These are phyloP conservation scores for Dryas integrifolia DNA, from an alignment of 331 rosid genomes.

Conservation along the genomic window DNA sequence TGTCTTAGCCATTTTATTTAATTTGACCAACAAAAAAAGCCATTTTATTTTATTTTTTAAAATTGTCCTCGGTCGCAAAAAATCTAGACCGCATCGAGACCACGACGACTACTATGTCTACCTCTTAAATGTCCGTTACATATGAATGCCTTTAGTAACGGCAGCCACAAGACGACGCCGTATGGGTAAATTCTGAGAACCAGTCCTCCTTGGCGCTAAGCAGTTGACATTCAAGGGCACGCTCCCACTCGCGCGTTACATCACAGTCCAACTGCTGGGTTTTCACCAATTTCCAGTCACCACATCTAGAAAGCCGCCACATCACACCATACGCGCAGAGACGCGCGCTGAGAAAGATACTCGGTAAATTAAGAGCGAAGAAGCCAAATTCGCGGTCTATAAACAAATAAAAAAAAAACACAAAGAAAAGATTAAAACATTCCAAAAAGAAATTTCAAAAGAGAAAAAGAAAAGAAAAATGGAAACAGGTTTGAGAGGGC, in stretches of 20 bases:
- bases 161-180: conserved; percentile 5
- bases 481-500: conserved; percentile 9
- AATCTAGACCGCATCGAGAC: not conserved
- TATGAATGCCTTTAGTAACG: no score
- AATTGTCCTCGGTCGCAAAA: not conserved
- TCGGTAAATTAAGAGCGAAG: not conserved
- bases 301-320: conserved; percentile 14
- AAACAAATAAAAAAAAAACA: not conserved
- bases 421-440: not conserved
- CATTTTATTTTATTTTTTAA: no score
- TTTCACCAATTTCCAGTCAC: not conserved
- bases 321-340: not conserved
- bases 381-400: not conserved
- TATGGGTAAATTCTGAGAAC: not conserved
- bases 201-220: not conserved
- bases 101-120: not conserved
- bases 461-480: not conserved
- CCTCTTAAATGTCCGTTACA: not conserved
- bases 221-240: not conserved
- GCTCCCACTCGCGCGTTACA: not conserved
- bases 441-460: not conserved
- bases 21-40: no score
- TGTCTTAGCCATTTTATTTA: no score
- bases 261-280: not conserved
- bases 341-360: conserved; percentile 8